These are phyloP conservation scores for Coemansia sp. DNA, from an alignment of 192 early-diverging fungal species.

Conservation along the genomic window DNA sequence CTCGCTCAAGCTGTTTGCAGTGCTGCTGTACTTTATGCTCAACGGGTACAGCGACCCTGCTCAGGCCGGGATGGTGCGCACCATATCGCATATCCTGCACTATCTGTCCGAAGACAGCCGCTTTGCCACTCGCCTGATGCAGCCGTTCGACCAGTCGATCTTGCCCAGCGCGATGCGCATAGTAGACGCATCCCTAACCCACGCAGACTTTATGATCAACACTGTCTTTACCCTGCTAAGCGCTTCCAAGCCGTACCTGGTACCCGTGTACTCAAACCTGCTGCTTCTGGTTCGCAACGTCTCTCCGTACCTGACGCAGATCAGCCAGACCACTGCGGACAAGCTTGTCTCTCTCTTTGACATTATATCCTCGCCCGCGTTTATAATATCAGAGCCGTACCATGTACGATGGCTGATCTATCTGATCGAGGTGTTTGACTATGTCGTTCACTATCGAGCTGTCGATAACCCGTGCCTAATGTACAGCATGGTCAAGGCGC, in stretches of 20 bases:
- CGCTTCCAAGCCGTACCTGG: constrained; percentile 63
- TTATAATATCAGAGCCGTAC: constrained; percentile 72
- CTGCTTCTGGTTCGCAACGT: constrained; percentile 80
- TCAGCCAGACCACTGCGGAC: constrained; percentile 67
- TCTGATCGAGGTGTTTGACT: constrained; percentile 78
- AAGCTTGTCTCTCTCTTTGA: constrained; percentile 72
- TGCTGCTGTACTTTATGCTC: constrained; percentile 52
- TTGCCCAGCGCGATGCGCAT: constrained; percentile 59
- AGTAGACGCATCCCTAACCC: constrained; percentile 59
- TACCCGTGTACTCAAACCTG: constrained; percentile 71
- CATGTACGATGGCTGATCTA: constrained; percentile 75
- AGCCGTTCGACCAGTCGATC: constrained; percentile 54
- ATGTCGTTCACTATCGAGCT: constrained; percentile 81
- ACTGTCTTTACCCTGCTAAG: constrained; percentile 73
- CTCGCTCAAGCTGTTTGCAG: constrained; percentile 38
- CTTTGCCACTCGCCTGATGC: constrained; percentile 51
- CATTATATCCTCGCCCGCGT: constrained; percentile 74
- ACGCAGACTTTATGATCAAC: constrained; percentile 83
- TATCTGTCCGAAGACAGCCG: constrained; percentile 47
- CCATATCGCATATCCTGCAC: constrained; percentile 57
- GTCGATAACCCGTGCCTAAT: constrained; percentile 75
- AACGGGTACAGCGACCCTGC: constrained; percentile 38
- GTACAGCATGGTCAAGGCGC: constrained; percentile 75
- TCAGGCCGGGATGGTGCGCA: constrained; percentile 67
- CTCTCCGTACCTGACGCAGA: constrained; percentile 72